Evolutionary conservation across 768 basidiomycete species (phyloP).

Genomic region (Kwoniella heveanensis): DNA sequence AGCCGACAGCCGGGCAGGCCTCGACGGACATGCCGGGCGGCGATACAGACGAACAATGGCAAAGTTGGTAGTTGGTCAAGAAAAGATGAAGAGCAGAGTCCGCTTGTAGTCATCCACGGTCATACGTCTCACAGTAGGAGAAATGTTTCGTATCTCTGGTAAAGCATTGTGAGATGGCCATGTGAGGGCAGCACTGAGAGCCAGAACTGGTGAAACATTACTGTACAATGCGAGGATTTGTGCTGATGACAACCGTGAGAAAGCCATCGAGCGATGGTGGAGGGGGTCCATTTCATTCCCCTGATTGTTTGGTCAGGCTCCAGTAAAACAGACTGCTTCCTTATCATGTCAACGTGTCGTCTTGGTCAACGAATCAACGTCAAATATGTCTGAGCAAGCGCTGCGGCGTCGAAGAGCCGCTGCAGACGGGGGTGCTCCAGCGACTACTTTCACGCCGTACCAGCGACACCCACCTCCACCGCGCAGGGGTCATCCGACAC

Average conservation of each 20-base stretch:
- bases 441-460: conserved; percentile 11
- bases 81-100: too few relatives aligned
- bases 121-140: too few relatives aligned
- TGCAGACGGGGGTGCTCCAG: not conserved
- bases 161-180: too few relatives aligned
- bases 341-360: too few relatives aligned
- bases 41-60: too few relatives aligned
- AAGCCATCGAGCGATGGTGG: not conserved
- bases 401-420: conserved; percentile 1
- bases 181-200: too few relatives aligned
- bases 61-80: too few relatives aligned
- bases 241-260: not conserved
- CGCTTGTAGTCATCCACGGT: too few relatives aligned
- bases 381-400: conserved; percentile 8
- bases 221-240: not conserved
- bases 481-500: conserved; percentile 24
- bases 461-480: conserved; percentile 35
- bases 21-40: too few relatives aligned
- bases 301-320: not conserved
- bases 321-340: not conserved
- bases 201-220: too few relatives aligned
- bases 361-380: not conserved
- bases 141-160: too few relatives aligned
- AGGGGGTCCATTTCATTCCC: not conserved
- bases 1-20: too few relatives aligned